Evolutionary conservation across 164 flowering plant species (phyloP), one percentile per base, ranked within the genome.

Genomic region (Aristolochia fimbriata): DNA sequence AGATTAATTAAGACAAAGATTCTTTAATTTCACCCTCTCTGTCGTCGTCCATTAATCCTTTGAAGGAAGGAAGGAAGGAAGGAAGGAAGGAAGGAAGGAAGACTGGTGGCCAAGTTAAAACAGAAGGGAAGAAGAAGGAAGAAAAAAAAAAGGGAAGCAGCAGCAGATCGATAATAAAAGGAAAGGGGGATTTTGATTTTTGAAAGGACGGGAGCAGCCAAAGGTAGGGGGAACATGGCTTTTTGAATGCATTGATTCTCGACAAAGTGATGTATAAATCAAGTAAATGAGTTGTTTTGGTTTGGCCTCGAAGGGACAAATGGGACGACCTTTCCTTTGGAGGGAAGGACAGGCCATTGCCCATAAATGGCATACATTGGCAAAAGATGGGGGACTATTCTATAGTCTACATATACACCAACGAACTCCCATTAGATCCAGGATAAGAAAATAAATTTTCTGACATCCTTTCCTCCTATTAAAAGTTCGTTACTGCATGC

Each of bases 261-360:
- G 51, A 25, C 46, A 19, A 50, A 60, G 63, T 49, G 63, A 50
- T 60, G 63, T 50, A n/a, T 46, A 31, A 30, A 22, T 45, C 20
- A 60, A 60, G 63, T 60, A 60, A 50, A 21, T 49, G 63, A 6
- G 63, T 20, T 49, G 63, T 50, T 60, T 47, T 60, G 47, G 24
- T 22, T 60, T 60, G 47, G 55, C 51, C 51, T 22, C 33, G 16
- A 60, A 49, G 63, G 37, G 55, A 60, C 48, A 60, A 27, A 27
- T 27, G 30, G 5, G 30, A 5, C 30, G 30, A 5, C 30, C 30
- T 27, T 27, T 27, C 30, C 30, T 27, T 27, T 2, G 30, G 30
- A 27, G 30, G 30, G 30, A 27, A 27, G 30, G 30, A 25, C 31
- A 20, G 12, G 49, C n/a, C 46, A 16, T 17, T 50, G 55, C 2